Evolutionary conservation across 2,329 filamentous ascomycete genomes (phyloP), one percentile per base, ranked within the genome.

Genomic region (Immersiporthe knoxdaviesiana): DNA sequence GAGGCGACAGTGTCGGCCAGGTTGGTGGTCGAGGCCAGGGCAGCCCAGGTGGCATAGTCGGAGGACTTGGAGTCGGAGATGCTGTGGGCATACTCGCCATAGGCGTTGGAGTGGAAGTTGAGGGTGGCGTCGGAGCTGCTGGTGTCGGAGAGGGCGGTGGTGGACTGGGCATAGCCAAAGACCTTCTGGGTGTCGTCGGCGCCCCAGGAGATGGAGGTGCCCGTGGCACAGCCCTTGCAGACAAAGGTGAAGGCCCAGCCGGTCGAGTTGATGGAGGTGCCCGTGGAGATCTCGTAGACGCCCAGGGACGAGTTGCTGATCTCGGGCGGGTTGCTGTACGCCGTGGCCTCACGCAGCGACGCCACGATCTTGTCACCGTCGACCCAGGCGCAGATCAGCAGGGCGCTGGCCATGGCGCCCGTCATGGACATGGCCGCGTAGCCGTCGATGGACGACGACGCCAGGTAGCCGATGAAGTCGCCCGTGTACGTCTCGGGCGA

Each of bases 391-490:
- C 80, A 77, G 3, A 85, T 73, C 65, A 85, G 76, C 16, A 85
- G 77, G 63, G 80, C 79, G 67, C 78, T 78, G 52, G 78, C 72
- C 84, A 85, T 86, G 21, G 74, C 69, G 12, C 79, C 79, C 11
- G 80, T 81, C 27, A 85, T 74, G 63, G 77, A 80, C 32, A 85
- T 78, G 69, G 82, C 85, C 63, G 80, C 82, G 80, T 83, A 88
- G 70, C 84, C 83, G 3, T 79, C 79, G 67, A 82, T 79, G 7
- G 73, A 76, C n/a, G 78, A 72, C 1, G 81, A 81, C 1, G 76
- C 81, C 59, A 89, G 79, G 74, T 87, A 84, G 10, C 82, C 84
- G 70, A 88, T 86, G 72, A 88, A 83, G 75, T 88, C 86, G 14
- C 80, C 81, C 1, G 76, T 80, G 18, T 82, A 76, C 14, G 77